Conservation (phyloP, 352 stramenopile genomes). For the Phytopythium delawarense region DNA sequence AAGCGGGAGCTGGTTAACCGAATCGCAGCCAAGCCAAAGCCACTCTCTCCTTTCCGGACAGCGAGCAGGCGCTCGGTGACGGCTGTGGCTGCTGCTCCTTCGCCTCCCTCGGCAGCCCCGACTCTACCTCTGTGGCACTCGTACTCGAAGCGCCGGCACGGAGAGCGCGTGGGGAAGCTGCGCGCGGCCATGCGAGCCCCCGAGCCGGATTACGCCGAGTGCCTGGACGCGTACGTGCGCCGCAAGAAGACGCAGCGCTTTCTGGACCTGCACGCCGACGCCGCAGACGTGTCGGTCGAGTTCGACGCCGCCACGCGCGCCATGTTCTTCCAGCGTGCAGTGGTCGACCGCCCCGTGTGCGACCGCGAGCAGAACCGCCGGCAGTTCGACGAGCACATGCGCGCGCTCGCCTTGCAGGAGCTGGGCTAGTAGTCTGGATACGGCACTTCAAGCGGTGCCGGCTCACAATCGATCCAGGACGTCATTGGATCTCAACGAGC, state of each 20-base stretch:
- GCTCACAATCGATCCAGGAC: too few species aligned
- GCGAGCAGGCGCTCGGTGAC: background rate
- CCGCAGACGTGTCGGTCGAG: conserved; percentile 22
- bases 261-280: conserved; percentile 47
- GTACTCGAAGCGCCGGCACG: conserved; percentile 39
- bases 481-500: too few species aligned
- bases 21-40: background rate
- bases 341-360: conserved; percentile 48
- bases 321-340: conserved; percentile 41
- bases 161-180: conserved; percentile 20
- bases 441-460: too few species aligned
- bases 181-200: conserved; percentile 32
- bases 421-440: background rate
- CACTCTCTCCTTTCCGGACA: background rate
- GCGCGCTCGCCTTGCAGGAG: conserved; percentile 11
- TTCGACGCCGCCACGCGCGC: conserved; percentile 37
- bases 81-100: background rate
- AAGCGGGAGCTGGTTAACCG: background rate
- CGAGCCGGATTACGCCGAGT: conserved; percentile 35
- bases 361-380: conserved; percentile 42
- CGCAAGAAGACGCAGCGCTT: conserved; percentile 30
- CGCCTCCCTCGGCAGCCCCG: background rate
- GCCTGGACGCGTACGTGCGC: conserved; percentile 46
- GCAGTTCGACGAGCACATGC: conserved; percentile 26
- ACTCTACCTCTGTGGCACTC: conserved; percentile 22